Evolutionary conservation across 306 rosid species (phyloP).

Genomic region (Heteromeles arbutifolia): DNA sequence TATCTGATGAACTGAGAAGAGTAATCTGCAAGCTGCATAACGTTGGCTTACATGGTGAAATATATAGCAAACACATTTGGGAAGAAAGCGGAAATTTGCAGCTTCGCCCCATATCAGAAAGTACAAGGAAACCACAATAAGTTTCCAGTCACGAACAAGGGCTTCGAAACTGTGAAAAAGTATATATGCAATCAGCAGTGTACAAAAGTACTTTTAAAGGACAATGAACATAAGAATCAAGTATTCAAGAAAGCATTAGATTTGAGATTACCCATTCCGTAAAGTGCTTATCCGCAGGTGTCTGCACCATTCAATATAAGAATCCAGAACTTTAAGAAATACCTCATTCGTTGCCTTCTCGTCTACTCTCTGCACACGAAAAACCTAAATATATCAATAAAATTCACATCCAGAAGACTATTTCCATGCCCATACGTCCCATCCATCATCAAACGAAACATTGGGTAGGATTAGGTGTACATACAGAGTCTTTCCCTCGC

Average conservation of each 20-base stretch:
- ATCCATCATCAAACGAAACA: background rate
- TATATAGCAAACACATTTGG: constrained; percentile 90
- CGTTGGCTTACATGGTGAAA: constrained; percentile 78
- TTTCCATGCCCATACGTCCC: background rate
- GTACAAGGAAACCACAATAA: constrained; percentile 70
- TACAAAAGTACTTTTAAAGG: background rate
- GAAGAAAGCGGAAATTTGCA: constrained; percentile 96
- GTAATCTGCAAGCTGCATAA: background rate
- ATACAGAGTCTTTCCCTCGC: background rate
- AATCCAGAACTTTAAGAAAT: constrained; percentile 76
- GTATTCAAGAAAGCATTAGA: constrained; percentile 19
- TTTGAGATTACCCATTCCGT: constrained; percentile 71
- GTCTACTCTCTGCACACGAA: constrained; percentile 50
- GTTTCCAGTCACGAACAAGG: constrained; percentile 70
- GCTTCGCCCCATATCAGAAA: constrained; percentile 97
- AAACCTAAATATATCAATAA: background rate
- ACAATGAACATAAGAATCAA: background rate
- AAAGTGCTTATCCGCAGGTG: constrained; percentile 71
- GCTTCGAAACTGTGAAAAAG: constrained; percentile 70
- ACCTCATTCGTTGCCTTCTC: constrained; percentile 76
- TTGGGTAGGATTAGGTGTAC: background rate
- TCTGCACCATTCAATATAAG: constrained; percentile 85
- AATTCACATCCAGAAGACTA: background rate
- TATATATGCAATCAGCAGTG: constrained; percentile 20
- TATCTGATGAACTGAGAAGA: background rate